Percentiles rank a stretch among this genome's conserved stretches.
phyloP scores from a whole-genome alignment of 1,139 yeast species.

The Pichia norvegensis region DNA sequence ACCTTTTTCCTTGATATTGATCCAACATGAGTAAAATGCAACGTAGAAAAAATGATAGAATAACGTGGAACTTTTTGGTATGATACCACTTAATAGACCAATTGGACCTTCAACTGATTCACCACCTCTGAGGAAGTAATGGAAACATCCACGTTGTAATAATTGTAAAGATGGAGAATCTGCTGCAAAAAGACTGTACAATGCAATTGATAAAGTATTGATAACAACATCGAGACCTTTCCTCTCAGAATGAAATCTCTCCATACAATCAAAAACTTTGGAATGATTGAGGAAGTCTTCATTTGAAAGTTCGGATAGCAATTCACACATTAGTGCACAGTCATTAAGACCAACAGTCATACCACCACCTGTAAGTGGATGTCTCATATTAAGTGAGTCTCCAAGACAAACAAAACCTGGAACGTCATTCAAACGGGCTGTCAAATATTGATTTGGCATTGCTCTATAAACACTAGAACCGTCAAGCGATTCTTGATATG shows the following conservation, averaged over 20 bases:
- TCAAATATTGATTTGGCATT: slow-evolving; percentile 91
- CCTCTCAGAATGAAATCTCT: slow-evolving; percentile 67
- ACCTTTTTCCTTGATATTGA: slow-evolving; percentile 64
- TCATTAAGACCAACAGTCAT: slow-evolving; percentile 97
- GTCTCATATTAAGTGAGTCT: slow-evolving; percentile 95
- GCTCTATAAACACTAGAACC: slow-evolving; percentile 50
- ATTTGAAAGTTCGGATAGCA: slow-evolving; percentile 50
- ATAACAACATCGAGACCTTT: slow-evolving; percentile 76
- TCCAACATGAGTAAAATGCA: slow-evolving; percentile 72
- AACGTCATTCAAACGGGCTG: slow-evolving; percentile 58
- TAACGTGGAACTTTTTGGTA: slow-evolving; percentile 65
- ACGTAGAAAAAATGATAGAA: slow-evolving; percentile 85
- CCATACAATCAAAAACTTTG: slow-evolving; percentile 45
- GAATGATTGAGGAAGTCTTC: slow-evolving; percentile 54
- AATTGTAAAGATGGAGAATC: slow-evolving; percentile 55
- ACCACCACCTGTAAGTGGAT: slow-evolving; percentile 98
- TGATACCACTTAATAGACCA: slow-evolving; percentile 73
- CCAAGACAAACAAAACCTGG: slow-evolving; percentile 85
- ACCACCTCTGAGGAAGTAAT: slow-evolving; percentile 80
- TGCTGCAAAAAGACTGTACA: slow-evolving; percentile 87
- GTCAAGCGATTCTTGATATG: slow-evolving; percentile 34
- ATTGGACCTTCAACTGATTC: slow-evolving; percentile 72
- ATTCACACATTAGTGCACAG: slow-evolving; percentile 57
- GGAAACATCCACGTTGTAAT: slow-evolving; percentile 83
- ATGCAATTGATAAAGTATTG: slow-evolving; percentile 84